Percentiles rank a stretch among this genome's conserved stretches.
Evolutionary conservation across 2,329 filamentous ascomycete species (phyloP).

Genomic region (Xylaria digitata): DNA sequence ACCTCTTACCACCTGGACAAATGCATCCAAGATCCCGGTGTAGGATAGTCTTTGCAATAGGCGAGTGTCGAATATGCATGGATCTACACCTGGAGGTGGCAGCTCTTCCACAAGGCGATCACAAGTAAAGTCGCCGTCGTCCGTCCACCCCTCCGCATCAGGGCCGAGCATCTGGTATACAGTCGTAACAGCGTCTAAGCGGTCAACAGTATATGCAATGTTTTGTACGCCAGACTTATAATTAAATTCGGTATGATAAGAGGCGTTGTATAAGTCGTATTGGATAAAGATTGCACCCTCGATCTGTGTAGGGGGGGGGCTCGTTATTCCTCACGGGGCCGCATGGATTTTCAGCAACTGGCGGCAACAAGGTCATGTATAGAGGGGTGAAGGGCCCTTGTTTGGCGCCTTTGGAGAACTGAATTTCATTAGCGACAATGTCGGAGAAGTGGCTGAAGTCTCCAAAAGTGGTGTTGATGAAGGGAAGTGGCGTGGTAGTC

Average conservation of each 20-base stretch:
- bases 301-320: background rate
- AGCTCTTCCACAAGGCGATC: background rate
- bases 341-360: background rate
- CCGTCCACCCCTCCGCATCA: background rate
- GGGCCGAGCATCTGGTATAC: background rate
- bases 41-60: background rate
- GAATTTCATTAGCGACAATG: too few relatives aligned
- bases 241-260: background rate
- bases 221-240: constrained; percentile 6
- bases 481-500: constrained; percentile 1
- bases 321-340: background rate
- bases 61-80: constrained; percentile 3
- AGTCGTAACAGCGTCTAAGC: background rate
- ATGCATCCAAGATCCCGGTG: constrained; percentile 1
- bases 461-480: too few relatives aligned
- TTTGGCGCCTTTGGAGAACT: background rate
- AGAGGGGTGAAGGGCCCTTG: constrained; percentile 3
- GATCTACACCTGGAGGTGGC: background rate
- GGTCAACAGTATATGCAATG: background rate
- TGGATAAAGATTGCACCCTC: background rate
- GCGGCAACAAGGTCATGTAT: background rate
- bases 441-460: too few relatives aligned
- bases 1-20: background rate
- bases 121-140: background rate
- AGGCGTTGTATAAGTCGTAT: background rate